Percentiles rank a stretch among this genome's conserved stretches.
These are phyloP conservation scores for Delonix regia DNA, from an alignment of 306 rosid genomes.

Conservation along the genomic window DNA sequence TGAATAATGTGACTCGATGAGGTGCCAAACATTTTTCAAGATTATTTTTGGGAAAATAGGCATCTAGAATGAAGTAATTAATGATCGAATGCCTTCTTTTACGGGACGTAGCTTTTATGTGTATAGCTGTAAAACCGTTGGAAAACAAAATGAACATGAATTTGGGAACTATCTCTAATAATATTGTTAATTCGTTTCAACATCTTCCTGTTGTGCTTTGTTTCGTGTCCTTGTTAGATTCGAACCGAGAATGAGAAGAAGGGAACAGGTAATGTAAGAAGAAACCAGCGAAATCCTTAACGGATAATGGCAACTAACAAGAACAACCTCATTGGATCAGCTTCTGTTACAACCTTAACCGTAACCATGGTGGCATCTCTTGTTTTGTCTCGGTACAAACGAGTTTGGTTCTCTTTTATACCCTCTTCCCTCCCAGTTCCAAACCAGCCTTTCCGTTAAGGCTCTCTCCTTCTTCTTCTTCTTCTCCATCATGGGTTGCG, in stretches of 20 bases:
- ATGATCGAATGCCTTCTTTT: no score
- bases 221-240: background rate
- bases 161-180: background rate
- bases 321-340: background rate
- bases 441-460: background rate
- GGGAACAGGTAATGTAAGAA: background rate
- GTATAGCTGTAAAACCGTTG: background rate
- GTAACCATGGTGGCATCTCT: background rate
- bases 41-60: background rate
- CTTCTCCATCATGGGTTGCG: conserved; percentile 18
- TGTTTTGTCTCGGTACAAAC: background rate
- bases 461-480: background rate
- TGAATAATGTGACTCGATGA: no score
- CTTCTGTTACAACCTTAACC: background rate
- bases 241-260: background rate
- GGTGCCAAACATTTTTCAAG: background rate
- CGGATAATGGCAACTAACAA: background rate
- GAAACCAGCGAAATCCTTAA: background rate
- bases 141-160: background rate
- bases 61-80: background rate
- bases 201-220: no score
- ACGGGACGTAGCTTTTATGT: background rate
- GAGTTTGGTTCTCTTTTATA: background rate
- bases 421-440: background rate
- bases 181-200: background rate